Evolutionary conservation across 228 moss, liverwort and hornwort genomes (phyloP).

Genomic region (Sphagnum fallax): DNA sequence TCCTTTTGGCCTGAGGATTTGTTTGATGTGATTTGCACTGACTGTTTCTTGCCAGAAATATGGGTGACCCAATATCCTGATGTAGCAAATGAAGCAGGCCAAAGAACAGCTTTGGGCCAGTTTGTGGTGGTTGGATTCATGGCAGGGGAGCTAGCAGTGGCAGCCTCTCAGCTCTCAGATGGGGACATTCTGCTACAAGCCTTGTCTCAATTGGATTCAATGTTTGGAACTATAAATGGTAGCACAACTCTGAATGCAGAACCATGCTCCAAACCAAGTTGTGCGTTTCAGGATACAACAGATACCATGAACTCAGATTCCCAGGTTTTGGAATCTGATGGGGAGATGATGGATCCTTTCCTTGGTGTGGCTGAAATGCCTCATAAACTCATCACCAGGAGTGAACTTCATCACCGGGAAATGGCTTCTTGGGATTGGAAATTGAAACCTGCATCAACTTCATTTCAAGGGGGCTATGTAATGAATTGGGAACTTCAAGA

Average conservation of each 20-base stretch:
- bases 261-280: no score
- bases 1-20: slow-evolving; percentile 75
- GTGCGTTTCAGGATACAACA: not conserved
- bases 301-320: no score
- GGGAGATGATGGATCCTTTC: no score
- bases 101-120: slow-evolving; percentile 33
- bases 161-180: slow-evolving; percentile 45
- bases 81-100: slow-evolving; percentile 5
- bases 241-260: not conserved
- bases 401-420: slow-evolving; percentile 9
- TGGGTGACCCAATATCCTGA: slow-evolving; percentile 85
- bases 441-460: slow-evolving; percentile 55
- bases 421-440: slow-evolving; percentile 3
- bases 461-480: slow-evolving; percentile 65
- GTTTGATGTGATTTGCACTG: slow-evolving; percentile 80
- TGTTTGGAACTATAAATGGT: slow-evolving; percentile 39
- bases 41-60: slow-evolving; percentile 78
- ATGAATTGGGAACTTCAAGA: slow-evolving; percentile 66
- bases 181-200: slow-evolving; percentile 59
- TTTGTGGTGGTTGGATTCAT: slow-evolving; percentile 75
- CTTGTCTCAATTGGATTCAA: slow-evolving; percentile 68
- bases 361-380: slow-evolving; percentile 4
- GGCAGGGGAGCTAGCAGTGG: slow-evolving; percentile 67
- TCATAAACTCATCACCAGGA: slow-evolving; percentile 25
- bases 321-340: no score